Percentiles rank a stretch among this genome's conserved stretches.
phyloP scores from a whole-genome alignment of 495 filamentous ascomycete species.

The Penicillium cataractarum region DNA sequence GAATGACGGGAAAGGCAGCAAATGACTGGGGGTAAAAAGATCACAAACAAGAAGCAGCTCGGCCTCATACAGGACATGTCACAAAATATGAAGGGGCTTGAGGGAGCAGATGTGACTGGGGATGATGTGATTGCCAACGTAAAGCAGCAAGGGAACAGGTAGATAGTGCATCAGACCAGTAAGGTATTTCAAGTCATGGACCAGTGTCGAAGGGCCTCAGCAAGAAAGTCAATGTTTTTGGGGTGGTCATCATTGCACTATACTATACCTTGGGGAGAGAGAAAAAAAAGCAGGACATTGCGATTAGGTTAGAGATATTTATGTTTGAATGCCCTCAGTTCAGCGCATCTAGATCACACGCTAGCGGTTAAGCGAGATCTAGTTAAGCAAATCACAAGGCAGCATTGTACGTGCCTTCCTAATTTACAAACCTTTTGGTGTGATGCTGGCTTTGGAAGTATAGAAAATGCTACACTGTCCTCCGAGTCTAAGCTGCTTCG shows the following conservation, averaged over 20 bases:
- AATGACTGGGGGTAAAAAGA: neutral
- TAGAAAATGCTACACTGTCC: neutral
- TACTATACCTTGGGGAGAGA: neutral
- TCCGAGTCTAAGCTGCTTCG: neutral
- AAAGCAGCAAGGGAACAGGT: neutral
- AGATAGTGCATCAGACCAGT: neutral
- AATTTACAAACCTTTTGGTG: neutral
- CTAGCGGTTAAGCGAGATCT: neutral
- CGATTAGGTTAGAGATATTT: neutral
- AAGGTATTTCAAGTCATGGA: too few relatives aligned
- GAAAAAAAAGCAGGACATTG: neutral
- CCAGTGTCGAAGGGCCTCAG: neutral
- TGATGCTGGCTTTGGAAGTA: neutral
- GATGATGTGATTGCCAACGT: too few relatives aligned
- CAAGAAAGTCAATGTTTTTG: neutral
- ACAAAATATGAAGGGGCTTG: neutral
- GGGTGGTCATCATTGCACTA: neutral
- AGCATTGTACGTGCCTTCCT: neutral
- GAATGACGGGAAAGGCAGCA: too few relatives aligned
- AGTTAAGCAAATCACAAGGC: too few relatives aligned
- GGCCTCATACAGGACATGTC: neutral
- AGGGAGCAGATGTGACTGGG: neutral
- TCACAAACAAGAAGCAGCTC: neutral
- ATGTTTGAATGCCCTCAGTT: neutral
- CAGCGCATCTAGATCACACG: neutral